Conservation (phyloP, 148 eudicot species). For the Agrostemma githago region DNA sequence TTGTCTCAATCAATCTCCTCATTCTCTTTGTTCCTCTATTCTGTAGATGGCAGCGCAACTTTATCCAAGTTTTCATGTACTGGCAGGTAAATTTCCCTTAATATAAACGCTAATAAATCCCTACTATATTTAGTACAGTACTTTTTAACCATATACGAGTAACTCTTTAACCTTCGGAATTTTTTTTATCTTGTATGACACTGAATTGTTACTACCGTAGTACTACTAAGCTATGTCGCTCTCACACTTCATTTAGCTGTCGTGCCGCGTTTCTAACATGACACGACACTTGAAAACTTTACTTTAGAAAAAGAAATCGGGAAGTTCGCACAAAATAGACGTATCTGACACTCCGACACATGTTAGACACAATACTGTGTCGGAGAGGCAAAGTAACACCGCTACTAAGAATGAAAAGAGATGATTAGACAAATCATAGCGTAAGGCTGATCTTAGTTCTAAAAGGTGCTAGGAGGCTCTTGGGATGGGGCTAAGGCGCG, state of each 20-base stretch:
- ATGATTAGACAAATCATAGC: not conserved
- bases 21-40: constrained; percentile 2
- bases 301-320: no score
- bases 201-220: not conserved
- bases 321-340: no score
- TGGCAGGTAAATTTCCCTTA: constrained; percentile 67
- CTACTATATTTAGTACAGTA: not conserved
- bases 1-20: constrained; percentile 6
- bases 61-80: constrained; percentile 85
- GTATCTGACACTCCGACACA: no score
- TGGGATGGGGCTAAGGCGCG: no score
- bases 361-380: no score
- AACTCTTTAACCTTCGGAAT: not conserved
- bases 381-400: no score
- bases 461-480: no score
- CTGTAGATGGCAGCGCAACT: constrained; percentile 96
- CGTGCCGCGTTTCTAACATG: no score
- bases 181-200: not conserved
- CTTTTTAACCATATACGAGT: not conserved
- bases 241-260: no score
- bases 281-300: no score
- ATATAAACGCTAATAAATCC: not conserved
- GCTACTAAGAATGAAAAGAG: not conserved
- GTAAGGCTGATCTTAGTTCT: not conserved
- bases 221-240: no score